These are phyloP conservation scores for Hyaloscypha bicolor DNA, from an alignment of 495 filamentous ascomycete genomes.

Conservation along the genomic window DNA sequence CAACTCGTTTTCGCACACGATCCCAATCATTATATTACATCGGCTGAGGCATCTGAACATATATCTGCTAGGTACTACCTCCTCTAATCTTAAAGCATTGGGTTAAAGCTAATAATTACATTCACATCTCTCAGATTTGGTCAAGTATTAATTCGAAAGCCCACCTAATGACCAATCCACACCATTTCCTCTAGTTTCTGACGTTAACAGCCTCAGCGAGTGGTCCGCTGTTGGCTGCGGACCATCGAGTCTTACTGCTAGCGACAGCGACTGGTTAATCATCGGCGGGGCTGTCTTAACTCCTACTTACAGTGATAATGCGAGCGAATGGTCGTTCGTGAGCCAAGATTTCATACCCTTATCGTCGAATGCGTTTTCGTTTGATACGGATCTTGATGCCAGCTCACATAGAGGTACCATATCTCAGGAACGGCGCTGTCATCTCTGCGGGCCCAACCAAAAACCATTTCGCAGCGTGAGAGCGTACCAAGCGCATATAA, in stretches of 20 bases:
- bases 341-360: background rate
- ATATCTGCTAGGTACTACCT: background rate
- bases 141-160: no score
- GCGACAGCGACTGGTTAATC: slow-evolving; percentile 6
- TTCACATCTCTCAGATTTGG: background rate
- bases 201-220: slow-evolving; percentile 12
- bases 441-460: slow-evolving; percentile 1
- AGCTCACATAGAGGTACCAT: background rate
- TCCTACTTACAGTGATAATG: slow-evolving; percentile 5
- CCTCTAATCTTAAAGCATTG: background rate
- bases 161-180: background rate
- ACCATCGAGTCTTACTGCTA: background rate
- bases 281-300: background rate
- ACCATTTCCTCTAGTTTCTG: background rate
- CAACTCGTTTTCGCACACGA: slow-evolving; percentile 14
- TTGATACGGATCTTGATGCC: background rate
- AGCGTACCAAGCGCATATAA: slow-evolving; percentile 9
- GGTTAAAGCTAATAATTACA: slow-evolving; percentile 3
- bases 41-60: background rate
- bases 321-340: slow-evolving; percentile 11
- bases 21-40: slow-evolving; percentile 20
- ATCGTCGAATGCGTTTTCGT: background rate
- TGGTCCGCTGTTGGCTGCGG: background rate
- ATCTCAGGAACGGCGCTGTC: background rate
- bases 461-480: slow-evolving; percentile 5